Conservation (phyloP, 2,329 filamentous ascomycete genomes). For the Venturia aucupariae region DNA sequence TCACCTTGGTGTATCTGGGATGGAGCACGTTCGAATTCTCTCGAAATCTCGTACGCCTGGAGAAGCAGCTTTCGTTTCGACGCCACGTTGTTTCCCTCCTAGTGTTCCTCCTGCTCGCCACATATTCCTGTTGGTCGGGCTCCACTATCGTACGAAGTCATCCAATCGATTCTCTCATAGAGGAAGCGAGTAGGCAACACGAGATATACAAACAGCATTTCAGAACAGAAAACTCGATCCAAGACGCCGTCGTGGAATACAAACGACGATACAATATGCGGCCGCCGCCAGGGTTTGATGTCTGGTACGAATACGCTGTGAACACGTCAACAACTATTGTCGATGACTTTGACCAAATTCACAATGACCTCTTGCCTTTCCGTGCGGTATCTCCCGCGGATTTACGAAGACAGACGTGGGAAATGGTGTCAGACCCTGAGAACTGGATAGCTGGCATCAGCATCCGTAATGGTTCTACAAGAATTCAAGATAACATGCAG, state of each 20-base stretch:
- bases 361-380: constrained; percentile 48
- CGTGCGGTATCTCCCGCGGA: constrained; percentile 41
- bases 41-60: neutral
- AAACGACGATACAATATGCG: constrained; percentile 42
- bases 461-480: constrained; percentile 44
- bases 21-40: neutral
- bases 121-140: neutral
- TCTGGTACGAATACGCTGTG: constrained; percentile 50
- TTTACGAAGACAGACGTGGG: constrained; percentile 44
- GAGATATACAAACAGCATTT: neutral
- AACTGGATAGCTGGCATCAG: constrained; percentile 48
- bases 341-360: constrained; percentile 52
- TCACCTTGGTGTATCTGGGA: neutral
- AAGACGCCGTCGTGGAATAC: constrained; percentile 44
- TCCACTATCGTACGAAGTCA: constrained; percentile 26
- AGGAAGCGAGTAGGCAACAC: constrained; percentile 29
- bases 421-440: constrained; percentile 43
- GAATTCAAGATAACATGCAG: constrained; percentile 41
- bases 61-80: neutral
- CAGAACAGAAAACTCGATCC: constrained; percentile 28
- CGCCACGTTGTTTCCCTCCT: neutral
- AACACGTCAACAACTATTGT: constrained; percentile 43
- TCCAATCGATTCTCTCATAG: constrained; percentile 39
- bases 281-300: constrained; percentile 51
- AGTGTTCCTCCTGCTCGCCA: neutral